Percentiles rank a stretch among this genome's conserved stretches.
These are phyloP conservation scores for Cyberlindnera xishuangbannaensis DNA, from an alignment of 805 yeast species.

Conservation along the genomic window DNA sequence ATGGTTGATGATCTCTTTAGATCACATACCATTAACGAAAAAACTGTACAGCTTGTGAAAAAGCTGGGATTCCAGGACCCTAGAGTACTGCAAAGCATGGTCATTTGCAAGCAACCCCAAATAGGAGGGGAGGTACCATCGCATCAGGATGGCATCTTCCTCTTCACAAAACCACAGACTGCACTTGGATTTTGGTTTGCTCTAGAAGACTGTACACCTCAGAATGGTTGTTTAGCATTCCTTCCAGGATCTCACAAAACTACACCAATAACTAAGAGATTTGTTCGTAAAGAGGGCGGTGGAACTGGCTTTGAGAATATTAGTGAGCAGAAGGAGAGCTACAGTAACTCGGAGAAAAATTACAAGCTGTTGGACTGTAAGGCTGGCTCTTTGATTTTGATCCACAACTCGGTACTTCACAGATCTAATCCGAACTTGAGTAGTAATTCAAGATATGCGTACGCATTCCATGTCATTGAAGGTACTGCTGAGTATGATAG, in stretches of 20 bases:
- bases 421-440: slow-evolving; percentile 60
- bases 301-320: slow-evolving; percentile 55
- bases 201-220: slow-evolving; percentile 59
- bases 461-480: slow-evolving; percentile 76
- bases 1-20: slow-evolving; percentile 42
- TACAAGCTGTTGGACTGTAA: slow-evolving; percentile 54
- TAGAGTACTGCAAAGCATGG: slow-evolving; percentile 70
- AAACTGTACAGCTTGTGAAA: slow-evolving; percentile 45
- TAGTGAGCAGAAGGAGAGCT: slow-evolving; percentile 24
- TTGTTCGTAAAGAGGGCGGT: slow-evolving; percentile 53
- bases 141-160: slow-evolving; percentile 71
- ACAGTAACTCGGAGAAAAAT: slow-evolving; percentile 27
- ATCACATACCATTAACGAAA: slow-evolving; percentile 43
- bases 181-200: slow-evolving; percentile 84
- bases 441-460: slow-evolving; percentile 58
- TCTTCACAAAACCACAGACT: slow-evolving; percentile 63
- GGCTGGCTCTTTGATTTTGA: slow-evolving; percentile 67
- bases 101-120: slow-evolving; percentile 72
- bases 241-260: slow-evolving; percentile 66
- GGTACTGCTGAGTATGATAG: slow-evolving; percentile 57
- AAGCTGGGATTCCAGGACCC: slow-evolving; percentile 57
- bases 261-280: slow-evolving; percentile 51
- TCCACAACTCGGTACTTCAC: slow-evolving; percentile 67
- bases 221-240: slow-evolving; percentile 65
- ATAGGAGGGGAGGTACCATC: slow-evolving; percentile 71